These are phyloP conservation scores for Claviceps monticola DNA, from an alignment of 2,329 filamentous ascomycete species.

Conservation along the genomic window DNA sequence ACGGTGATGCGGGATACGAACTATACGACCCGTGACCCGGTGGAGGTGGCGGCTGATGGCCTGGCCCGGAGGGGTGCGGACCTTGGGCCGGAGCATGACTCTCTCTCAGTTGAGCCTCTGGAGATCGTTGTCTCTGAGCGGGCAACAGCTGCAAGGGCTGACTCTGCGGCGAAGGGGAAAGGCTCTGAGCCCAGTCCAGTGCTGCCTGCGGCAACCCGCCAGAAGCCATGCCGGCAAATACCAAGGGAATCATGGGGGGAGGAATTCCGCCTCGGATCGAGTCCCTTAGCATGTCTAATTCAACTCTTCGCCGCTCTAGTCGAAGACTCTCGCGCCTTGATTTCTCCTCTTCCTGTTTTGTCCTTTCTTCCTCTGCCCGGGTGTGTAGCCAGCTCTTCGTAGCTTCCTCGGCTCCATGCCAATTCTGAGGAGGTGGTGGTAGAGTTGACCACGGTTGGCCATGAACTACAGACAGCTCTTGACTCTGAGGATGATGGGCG, in stretches of 20 bases:
- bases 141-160: conserved; percentile 38
- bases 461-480: conserved; percentile 14
- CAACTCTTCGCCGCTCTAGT: conserved; percentile 58
- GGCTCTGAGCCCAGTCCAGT: conserved; percentile 56
- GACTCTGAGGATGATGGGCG: conserved; percentile 13
- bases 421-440: conserved; percentile 50
- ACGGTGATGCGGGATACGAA: conserved; percentile 35
- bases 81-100: conserved; percentile 24
- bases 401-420: conserved; percentile 54
- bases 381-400: conserved; percentile 60
- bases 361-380: conserved; percentile 59
- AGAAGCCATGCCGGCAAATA: conserved; percentile 55
- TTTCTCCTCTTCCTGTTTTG: conserved; percentile 62
- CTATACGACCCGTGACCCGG: conserved; percentile 27
- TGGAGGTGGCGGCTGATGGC: conserved; percentile 13
- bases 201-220: conserved; percentile 48
- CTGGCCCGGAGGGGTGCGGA: conserved; percentile 25
- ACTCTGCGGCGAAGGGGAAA: conserved; percentile 36
- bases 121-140: conserved; percentile 35
- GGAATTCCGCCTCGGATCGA: conserved; percentile 58
- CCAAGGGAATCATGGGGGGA: conserved; percentile 58
- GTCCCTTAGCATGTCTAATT: conserved; percentile 57
- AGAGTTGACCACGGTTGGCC: conserved; percentile 33
- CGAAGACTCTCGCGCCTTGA: conserved; percentile 50
- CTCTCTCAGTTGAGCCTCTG: conserved; percentile 38